These are phyloP conservation scores for Claviceps africana DNA, from an alignment of 2,329 filamentous ascomycete species.

Conservation along the genomic window DNA sequence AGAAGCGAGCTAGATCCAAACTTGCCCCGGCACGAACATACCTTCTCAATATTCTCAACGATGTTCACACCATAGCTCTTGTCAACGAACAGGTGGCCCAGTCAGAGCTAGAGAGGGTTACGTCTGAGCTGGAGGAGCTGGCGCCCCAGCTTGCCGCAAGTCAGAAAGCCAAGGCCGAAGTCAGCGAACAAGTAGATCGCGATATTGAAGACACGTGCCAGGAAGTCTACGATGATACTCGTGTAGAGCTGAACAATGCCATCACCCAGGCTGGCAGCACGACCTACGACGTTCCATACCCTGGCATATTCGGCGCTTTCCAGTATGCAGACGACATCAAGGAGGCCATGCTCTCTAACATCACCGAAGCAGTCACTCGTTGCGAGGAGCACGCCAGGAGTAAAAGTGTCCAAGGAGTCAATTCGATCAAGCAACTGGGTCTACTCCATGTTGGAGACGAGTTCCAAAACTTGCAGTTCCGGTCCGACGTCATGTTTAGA, in stretches of 20 bases:
- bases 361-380: constrained; percentile 59
- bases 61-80: constrained; percentile 66
- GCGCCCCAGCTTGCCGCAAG: constrained; percentile 77
- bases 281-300: constrained; percentile 73
- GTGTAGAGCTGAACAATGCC: constrained; percentile 57
- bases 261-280: constrained; percentile 65
- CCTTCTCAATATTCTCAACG: constrained; percentile 80
- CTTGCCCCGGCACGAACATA: constrained; percentile 92
- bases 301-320: constrained; percentile 72
- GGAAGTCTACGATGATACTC: constrained; percentile 73
- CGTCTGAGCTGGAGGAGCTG: constrained; percentile 63
- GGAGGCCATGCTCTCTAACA: constrained; percentile 77
- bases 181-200: constrained; percentile 67
- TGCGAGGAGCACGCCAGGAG: constrained; percentile 79
- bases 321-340: constrained; percentile 90
- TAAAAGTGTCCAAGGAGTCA: constrained; percentile 68
- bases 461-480: constrained; percentile 75
- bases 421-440: constrained; percentile 76
- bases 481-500: constrained; percentile 86
- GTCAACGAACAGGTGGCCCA: constrained; percentile 83
- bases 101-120: constrained; percentile 71
- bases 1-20: constrained; percentile 91
- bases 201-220: constrained; percentile 76
- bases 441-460: constrained; percentile 78
- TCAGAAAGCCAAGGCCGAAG: constrained; percentile 63